Base-by-base conservation (phyloP, 352 stramenopile species). In the Phytophthora kernoviae region DNA sequence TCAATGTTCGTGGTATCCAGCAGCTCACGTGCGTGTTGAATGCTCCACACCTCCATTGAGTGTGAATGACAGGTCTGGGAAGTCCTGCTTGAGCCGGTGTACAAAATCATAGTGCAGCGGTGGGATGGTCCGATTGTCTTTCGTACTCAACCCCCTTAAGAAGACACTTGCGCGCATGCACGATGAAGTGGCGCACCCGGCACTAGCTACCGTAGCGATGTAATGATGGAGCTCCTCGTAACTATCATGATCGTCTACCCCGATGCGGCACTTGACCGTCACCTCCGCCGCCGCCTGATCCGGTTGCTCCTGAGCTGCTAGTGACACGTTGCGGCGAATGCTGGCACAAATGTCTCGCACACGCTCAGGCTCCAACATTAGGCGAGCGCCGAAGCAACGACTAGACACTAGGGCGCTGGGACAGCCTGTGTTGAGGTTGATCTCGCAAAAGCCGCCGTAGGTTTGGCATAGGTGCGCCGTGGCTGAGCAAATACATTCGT, bases 181-280 rank as follows among this genome's bases (percentile, higher is more conserved):
- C 80, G 43, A 98, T 94, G 70, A 99, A 99, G 65, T 99, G 95
- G 0, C 73, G 94, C 17, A 98, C 96, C 27, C 90, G 5, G 87
- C 84, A 45, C 77, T 76, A 9, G 86, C 84, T 1, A 99, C 94
- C 4, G 80, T 95, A 42, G 84, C 68, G 37, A 99, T 87, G 65
- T 99, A 99, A 18, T 90, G 62, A 30, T 93, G 81, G 14, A 99
- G 77, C 50, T 94, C 78, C 37, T 96, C 84, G 72, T 96, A 96
- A 62, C 91, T 94, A 73, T 99, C 89, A 48, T 96, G 84, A 59
- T 98, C 75, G 64, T 99, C 96, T 4, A 98, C 81, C 1, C 98
- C 98, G 47, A 99, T 98, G 27, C 98, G 90, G 73, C 98, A 99
- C 73, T 99, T 99, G 58, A 99, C 97, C 0, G 96, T 99, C 22